A percentile compares a stretch with the other conserved stretches of the same genome.
phyloP scores from a whole-genome alignment of 1,284 basidiomycete genomes.

The Trametes sp. region DNA sequence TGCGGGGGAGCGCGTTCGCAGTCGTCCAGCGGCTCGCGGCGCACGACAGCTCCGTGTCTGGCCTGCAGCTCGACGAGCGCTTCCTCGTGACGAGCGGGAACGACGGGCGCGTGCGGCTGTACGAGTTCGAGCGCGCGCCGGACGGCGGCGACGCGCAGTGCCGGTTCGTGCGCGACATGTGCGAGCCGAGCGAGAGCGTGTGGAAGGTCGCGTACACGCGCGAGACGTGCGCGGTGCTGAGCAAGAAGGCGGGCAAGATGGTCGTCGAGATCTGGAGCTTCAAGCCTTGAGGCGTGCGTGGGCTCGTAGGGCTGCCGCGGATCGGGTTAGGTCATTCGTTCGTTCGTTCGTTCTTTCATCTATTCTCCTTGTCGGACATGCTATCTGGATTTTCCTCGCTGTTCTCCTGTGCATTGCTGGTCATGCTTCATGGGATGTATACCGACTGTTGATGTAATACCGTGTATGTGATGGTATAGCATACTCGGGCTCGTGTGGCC shows the following conservation, averaged over 20 bases:
- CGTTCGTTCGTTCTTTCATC: not conserved
- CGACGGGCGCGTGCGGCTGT: conserved; percentile 91
- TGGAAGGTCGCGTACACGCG: conserved; percentile 88
- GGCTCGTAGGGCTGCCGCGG: not conserved
- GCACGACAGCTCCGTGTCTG: conserved; percentile 92
- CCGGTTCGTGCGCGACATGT: conserved; percentile 78
- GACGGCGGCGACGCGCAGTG: conserved; percentile 53
- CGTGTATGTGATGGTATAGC: conserved; percentile 1
- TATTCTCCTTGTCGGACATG: not conserved
- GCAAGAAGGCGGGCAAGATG: conserved; percentile 84
- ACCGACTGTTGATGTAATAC: not conserved
- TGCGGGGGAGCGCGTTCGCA: conserved; percentile 47
- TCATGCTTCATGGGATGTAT: conserved; percentile 1
- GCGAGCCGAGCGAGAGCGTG: conserved; percentile 80
- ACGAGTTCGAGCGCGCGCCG: conserved; percentile 62
- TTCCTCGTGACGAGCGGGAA: conserved; percentile 88
- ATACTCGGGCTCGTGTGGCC: not conserved
- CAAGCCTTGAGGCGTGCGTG: conserved; percentile 46
- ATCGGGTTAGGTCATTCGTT: not conserved
- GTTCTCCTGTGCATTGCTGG: conserved; percentile 3
- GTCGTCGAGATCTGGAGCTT: conserved; percentile 91
- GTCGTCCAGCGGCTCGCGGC: conserved; percentile 68
- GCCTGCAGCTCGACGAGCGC: conserved; percentile 86
- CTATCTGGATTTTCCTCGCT: conserved; percentile 3
- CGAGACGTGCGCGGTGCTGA: conserved; percentile 85